Conservation (phyloP, 2,329 filamentous ascomycete species). For the Penicillium verrucosum region DNA sequence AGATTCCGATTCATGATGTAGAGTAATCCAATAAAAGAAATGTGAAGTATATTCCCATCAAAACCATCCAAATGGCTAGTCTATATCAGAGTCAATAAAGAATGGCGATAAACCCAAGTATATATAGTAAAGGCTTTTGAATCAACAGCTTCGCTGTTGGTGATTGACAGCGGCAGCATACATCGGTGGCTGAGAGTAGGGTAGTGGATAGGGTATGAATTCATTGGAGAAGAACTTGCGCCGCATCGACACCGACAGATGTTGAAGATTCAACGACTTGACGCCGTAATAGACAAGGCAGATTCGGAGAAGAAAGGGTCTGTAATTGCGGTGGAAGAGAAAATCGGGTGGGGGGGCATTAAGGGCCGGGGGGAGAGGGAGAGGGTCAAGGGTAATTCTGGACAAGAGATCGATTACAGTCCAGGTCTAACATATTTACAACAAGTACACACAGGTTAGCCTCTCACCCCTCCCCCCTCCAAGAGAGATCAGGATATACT, state of each 20-base stretch:
- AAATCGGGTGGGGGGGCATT: conserved; percentile 17
- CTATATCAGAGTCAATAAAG: conserved; percentile 10
- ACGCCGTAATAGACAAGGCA: conserved; percentile 37
- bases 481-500: no score
- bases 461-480: no score
- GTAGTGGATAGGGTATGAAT: conserved; percentile 24
- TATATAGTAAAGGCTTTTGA: conserved; percentile 23
- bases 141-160: conserved; percentile 26
- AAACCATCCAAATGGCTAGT: conserved; percentile 9
- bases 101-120: conserved; percentile 17
- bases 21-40: conserved; percentile 5
- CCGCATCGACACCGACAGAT: conserved; percentile 26
- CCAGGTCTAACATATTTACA: no score
- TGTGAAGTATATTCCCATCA: not conserved
- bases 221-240: conserved; percentile 27
- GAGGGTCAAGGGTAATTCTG: no score
- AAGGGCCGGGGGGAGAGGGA: conserved; percentile 13
- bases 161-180: conserved; percentile 20
- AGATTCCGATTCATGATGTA: conserved; percentile 15
- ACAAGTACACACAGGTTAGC: no score
- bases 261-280: conserved; percentile 26
- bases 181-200: conserved; percentile 29
- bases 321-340: conserved; percentile 27
- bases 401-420: no score
- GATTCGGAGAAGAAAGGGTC: conserved; percentile 27